phyloP scores from a whole-genome alignment of 768 basidiomycete genomes.

The Termitomyces sp. region DNA sequence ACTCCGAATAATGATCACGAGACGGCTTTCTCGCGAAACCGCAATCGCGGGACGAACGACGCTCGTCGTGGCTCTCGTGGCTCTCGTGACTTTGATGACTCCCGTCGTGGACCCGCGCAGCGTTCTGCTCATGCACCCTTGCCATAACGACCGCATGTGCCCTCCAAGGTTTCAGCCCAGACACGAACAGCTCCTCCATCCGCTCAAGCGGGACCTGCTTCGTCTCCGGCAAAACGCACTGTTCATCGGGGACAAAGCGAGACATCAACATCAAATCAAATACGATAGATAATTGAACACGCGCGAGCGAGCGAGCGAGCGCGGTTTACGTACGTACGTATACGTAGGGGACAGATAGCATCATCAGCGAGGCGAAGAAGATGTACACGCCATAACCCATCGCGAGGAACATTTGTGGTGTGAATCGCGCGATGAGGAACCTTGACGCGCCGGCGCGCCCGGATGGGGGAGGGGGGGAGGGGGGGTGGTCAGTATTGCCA shows the following conservation, averaged over 20 bases:
- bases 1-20: conserved; percentile 5
- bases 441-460: conserved; percentile 5
- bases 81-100: too few relatives aligned
- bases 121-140: conserved; percentile 9
- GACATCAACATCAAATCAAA: too few relatives aligned
- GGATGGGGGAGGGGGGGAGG: background rate
- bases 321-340: conserved; percentile 25
- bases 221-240: conserved; percentile 35
- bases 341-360: conserved; percentile 27
- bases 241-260: background rate
- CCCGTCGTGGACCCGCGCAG: conserved; percentile 1
- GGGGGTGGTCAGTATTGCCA: background rate
- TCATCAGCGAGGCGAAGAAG: conserved; percentile 29
- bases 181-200: conserved; percentile 35
- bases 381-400: conserved; percentile 34
- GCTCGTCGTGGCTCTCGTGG: too few relatives aligned
- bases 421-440: conserved; percentile 31
- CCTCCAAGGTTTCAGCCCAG: conserved; percentile 6
- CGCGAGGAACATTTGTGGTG: conserved; percentile 30
- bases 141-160: too few relatives aligned
- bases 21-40: conserved; percentile 6
- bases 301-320: too few relatives aligned
- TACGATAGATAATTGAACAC: too few relatives aligned
- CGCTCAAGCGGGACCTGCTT: conserved; percentile 35
- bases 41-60: conserved; percentile 2